Evolutionary conservation across 768 basidiomycete genomes (phyloP).

Genomic region (Clitopilus hobsonii): DNA sequence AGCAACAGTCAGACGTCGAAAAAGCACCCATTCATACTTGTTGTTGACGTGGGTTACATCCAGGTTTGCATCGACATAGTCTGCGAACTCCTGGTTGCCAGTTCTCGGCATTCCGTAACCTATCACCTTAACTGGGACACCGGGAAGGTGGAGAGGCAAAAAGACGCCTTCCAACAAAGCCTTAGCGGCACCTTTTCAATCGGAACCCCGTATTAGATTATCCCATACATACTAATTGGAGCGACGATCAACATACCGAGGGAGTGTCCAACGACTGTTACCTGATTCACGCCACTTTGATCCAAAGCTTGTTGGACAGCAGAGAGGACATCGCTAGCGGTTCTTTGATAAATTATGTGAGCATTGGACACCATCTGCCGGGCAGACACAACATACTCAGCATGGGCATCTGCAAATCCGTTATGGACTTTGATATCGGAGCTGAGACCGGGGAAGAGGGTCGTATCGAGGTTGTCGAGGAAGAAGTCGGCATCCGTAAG

Average conservation of each 20-base stretch:
- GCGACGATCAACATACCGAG: constrained; percentile 13
- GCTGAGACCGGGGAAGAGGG: constrained; percentile 45
- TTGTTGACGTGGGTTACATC: constrained; percentile 18
- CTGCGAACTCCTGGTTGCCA: constrained; percentile 29
- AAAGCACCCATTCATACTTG: constrained; percentile 9
- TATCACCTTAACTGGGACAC: constrained; percentile 29
- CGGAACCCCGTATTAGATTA: neutral
- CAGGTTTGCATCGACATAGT: constrained; percentile 19
- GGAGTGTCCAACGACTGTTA: constrained; percentile 44
- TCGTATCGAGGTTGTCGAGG: constrained; percentile 24
- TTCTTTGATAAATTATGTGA: constrained; percentile 25
- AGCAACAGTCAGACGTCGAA: neutral
- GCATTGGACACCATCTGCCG: constrained; percentile 27
- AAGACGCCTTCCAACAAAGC: constrained; percentile 46
- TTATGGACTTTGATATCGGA: constrained; percentile 38
- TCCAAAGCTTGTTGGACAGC: constrained; percentile 39
- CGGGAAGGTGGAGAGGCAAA: constrained; percentile 46
- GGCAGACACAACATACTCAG: constrained; percentile 26
- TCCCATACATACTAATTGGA: constrained; percentile 26
- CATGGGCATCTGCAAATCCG: constrained; percentile 45
- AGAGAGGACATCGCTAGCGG: constrained; percentile 33
- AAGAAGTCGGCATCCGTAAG: constrained; percentile 41
- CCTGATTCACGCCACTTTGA: constrained; percentile 24
- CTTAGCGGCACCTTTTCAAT: constrained; percentile 30
- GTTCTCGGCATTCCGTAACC: constrained; percentile 42